A percentile compares a stretch with the other conserved stretches of the same genome.
Conservation (phyloP, 2,329 filamentous ascomycete species). For the Exophiala phaeomuriformis region DNA sequence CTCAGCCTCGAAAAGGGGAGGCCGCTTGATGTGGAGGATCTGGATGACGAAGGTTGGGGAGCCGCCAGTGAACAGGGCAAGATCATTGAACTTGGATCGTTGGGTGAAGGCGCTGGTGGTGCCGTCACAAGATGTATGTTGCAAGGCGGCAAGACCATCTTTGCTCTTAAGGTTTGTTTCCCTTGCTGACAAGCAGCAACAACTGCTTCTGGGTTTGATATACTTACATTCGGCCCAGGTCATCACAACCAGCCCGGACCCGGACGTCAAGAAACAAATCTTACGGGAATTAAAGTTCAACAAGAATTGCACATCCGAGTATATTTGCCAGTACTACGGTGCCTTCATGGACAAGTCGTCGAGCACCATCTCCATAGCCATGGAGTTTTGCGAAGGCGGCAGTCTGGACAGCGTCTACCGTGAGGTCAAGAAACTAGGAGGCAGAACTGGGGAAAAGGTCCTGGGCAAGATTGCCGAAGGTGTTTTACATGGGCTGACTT, state of each 20-base stretch:
- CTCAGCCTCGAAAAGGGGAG: conserved; percentile 73
- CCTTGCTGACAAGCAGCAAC: no score
- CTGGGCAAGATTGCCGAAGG: conserved; percentile 94
- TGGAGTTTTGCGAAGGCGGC: conserved; percentile 98
- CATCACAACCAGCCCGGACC: conserved; percentile 96
- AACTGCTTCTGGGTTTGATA: not conserved
- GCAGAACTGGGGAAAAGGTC: conserved; percentile 92
- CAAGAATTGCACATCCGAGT: conserved; percentile 89
- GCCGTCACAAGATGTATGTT: conserved; percentile 87
- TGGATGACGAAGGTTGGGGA: conserved; percentile 92
- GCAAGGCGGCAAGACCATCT: conserved; percentile 86
- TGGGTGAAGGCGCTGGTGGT: conserved; percentile 92
- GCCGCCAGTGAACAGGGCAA: conserved; percentile 83
- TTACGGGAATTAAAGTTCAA: conserved; percentile 95
- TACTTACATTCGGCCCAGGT: conserved; percentile 50
- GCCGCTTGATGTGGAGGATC: conserved; percentile 81
- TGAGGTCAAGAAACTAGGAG: conserved; percentile 91
- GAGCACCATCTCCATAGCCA: conserved; percentile 93
- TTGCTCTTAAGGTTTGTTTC: conserved; percentile 76
- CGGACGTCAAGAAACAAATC: conserved; percentile 97
- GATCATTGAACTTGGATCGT: conserved; percentile 77
- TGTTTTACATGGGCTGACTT: conserved; percentile 85
- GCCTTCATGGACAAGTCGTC: conserved; percentile 95
- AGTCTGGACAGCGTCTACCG: conserved; percentile 95
- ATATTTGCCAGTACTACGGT: conserved; percentile 96